Percentiles rank a stretch among this genome's conserved stretches.
Conservation (phyloP, 257 asterid species). For the Rauvolfia tetraphylla region DNA sequence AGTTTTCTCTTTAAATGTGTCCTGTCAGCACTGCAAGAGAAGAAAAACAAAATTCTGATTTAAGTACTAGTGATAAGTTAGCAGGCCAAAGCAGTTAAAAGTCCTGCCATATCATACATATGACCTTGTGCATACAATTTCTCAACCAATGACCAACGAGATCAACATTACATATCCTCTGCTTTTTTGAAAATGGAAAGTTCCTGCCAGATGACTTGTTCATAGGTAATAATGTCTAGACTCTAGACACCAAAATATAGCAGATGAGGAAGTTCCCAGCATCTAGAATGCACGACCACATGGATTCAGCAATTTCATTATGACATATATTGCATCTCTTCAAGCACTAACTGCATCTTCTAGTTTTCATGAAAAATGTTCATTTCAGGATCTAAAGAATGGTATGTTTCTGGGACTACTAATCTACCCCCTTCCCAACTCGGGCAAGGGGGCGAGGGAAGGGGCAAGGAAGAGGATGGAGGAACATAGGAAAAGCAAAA, state of each 20-base stretch:
- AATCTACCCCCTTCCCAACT: too few relatives aligned
- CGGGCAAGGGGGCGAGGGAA: too few relatives aligned
- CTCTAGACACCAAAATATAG: background rate
- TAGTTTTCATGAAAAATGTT: background rate
- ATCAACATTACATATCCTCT: background rate
- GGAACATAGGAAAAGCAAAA: too few relatives aligned
- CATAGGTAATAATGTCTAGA: background rate
- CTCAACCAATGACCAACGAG: background rate
- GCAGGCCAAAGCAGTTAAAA: background rate
- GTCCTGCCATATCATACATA: background rate
- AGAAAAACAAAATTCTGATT: background rate
- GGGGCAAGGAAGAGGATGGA: too few relatives aligned
- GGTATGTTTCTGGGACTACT: too few relatives aligned
- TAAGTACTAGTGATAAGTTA: background rate
- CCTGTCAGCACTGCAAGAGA: slow-evolving; percentile 76
- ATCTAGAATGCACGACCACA: background rate
- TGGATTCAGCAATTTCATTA: background rate
- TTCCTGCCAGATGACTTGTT: background rate
- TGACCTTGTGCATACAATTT: background rate
- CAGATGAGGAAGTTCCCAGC: background rate
- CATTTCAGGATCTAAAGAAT: background rate
- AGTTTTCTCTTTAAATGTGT: slow-evolving; percentile 91
- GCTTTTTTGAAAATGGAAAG: background rate
- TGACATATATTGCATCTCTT: background rate
- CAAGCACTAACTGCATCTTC: background rate